These are phyloP conservation scores for Ceratobasidium sp. DNA, from an alignment of 1,284 basidiomycete species.

Conservation along the genomic window DNA sequence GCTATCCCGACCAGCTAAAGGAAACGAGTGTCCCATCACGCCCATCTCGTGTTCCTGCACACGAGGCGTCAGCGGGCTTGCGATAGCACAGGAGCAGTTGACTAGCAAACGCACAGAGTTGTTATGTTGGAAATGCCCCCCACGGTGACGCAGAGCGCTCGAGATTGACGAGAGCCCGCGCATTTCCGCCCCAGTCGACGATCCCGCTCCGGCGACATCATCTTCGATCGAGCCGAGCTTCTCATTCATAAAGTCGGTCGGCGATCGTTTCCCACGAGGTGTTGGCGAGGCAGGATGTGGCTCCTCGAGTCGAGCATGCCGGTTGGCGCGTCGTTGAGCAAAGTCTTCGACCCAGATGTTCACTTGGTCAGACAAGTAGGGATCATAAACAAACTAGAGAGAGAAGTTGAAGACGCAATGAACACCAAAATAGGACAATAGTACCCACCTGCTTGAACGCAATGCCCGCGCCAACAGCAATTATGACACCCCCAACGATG, in stretches of 20 bases:
- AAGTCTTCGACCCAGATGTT: slow-evolving; percentile 24
- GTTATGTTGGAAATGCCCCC: slow-evolving; percentile 23
- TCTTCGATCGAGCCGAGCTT: slow-evolving; percentile 22
- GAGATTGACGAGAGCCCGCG: slow-evolving; percentile 24
- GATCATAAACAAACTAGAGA: slow-evolving; percentile 36
- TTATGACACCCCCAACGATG: slow-evolving; percentile 38
- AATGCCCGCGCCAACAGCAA: slow-evolving; percentile 36
- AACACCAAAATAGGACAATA: background rate
- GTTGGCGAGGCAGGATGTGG: slow-evolving; percentile 22
- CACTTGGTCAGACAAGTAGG: slow-evolving; percentile 25
- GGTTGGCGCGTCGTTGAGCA: slow-evolving; percentile 9
- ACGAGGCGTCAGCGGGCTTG: slow-evolving; percentile 40
- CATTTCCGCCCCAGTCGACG: slow-evolving; percentile 37
- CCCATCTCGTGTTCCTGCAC: slow-evolving; percentile 41
- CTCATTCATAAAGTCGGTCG: slow-evolving; percentile 25
- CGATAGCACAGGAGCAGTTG: slow-evolving; percentile 2
- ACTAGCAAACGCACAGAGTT: slow-evolving; percentile 19
- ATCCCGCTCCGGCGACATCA: background rate
- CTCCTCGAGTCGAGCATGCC: slow-evolving; percentile 19
- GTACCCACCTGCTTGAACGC: slow-evolving; percentile 40
- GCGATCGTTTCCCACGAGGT: slow-evolving; percentile 31
- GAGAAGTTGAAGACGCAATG: background rate
- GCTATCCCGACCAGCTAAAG: slow-evolving; percentile 16
- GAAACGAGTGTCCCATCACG: slow-evolving; percentile 29
- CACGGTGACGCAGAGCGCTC: slow-evolving; percentile 22